Evolutionary conservation across 2,329 filamentous ascomycete species (phyloP), one percentile per base, ranked within the genome.

Genomic region (Verticillium longisporum): DNA sequence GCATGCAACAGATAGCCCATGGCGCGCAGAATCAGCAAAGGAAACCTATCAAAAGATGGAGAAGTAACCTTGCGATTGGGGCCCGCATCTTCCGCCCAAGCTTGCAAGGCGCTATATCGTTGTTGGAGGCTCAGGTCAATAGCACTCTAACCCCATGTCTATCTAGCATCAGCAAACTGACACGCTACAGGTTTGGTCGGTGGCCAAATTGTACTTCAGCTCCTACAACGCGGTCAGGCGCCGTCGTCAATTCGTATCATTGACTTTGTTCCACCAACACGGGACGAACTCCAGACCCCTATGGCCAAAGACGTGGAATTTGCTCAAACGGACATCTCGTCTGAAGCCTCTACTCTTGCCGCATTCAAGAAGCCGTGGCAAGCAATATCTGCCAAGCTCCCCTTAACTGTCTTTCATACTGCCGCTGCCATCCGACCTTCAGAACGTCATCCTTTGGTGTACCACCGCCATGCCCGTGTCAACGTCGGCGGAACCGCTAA

Each of bases 321-420:
- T 61, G 71, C 76, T 53, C 72, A 78, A 64, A 77, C 80, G 26
- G 79, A 86, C 67, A 81, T 85, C 65, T 77, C 79, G 3, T 80
- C 81, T 18, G 67, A 71, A 21, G 63, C 70, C 3, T 77, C 76
- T 2, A 78, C 81, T 0, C 62, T 70, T 6, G 72, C 71, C 0
- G 81, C 81, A 15, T 84, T 86, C 61, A 68, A 71, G 6, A 70
- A 72, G 26, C 73, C 77, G 5, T 86, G 83, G 83, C 72, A 75
- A 2, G 57, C 68, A 2, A 68, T 69, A 1, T 72, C 77, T 5
- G 72, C 77, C 5, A 56, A 69, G 4, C 72, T 79, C 3, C 82
- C 83, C 1, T 70, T 86, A 31, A 84, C 82, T 1, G 82, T 86
- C 14, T 84, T 82, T 66, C 83, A 86, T 71, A 84, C 79, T 0